Evolutionary conservation across 208 protist genomes (phyloP).

Genomic region (Leishmania martiniquensis): DNA sequence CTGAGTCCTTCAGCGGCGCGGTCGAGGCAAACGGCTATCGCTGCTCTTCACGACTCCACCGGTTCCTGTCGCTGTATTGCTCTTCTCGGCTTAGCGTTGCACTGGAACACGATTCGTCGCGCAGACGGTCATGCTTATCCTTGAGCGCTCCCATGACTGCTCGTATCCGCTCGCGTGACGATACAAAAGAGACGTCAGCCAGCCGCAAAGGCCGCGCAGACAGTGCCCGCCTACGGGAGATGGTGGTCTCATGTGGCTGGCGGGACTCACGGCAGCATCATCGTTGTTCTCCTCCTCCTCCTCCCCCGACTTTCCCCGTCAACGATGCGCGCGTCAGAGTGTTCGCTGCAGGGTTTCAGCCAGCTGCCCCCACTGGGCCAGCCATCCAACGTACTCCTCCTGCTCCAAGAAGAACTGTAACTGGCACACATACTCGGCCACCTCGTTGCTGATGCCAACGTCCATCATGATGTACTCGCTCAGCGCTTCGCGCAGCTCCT

Average conservation of each 20-base stretch:
- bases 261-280: no score
- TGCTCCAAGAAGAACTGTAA: slow-evolving; percentile 87
- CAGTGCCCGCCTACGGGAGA: background rate
- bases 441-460: slow-evolving; percentile 54
- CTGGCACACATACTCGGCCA: slow-evolving; percentile 87
- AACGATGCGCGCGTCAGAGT: background rate
- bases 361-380: slow-evolving; percentile 57
- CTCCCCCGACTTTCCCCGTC: background rate
- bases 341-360: slow-evolving; percentile 24
- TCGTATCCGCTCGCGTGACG: no score
- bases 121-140: no score
- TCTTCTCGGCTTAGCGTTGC: background rate
- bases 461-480: slow-evolving; percentile 61
- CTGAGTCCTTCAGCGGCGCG: no score
- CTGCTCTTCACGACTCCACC: background rate
- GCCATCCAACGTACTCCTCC: slow-evolving; percentile 85
- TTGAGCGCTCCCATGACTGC: no score
- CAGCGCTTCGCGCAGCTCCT: slow-evolving; percentile 65
- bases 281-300: background rate
- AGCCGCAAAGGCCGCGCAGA: no score
- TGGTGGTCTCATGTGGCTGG: background rate
- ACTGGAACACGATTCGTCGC: background rate
- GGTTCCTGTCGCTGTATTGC: background rate
- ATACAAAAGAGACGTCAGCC: no score
- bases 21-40: no score